Conservation (phyloP, 2,329 filamentous ascomycete genomes). For the Metarhizium rileyi region DNA sequence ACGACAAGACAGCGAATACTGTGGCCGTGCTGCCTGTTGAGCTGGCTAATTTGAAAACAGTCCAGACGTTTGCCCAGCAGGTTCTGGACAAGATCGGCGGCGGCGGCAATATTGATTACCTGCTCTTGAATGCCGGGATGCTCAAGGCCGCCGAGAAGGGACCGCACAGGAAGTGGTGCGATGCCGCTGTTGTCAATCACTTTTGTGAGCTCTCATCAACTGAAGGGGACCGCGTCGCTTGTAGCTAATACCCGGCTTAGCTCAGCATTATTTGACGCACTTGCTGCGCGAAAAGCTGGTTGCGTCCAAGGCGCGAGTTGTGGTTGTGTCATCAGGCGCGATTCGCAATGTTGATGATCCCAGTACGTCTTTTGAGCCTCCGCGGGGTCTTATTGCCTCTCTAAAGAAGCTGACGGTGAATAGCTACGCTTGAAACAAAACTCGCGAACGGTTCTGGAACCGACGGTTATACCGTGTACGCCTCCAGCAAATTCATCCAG, state of each 20-base stretch:
- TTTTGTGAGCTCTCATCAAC: constrained; percentile 28
- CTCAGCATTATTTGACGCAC: constrained; percentile 44
- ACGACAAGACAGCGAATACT: constrained; percentile 28
- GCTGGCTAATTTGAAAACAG: constrained; percentile 32
- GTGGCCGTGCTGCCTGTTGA: constrained; percentile 39
- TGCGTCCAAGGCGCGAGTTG: constrained; percentile 34
- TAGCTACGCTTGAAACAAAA: constrained; percentile 28
- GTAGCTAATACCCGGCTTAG: constrained; percentile 17
- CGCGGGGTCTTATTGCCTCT: neutral
- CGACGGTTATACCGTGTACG: constrained; percentile 23
- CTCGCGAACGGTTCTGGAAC: constrained; percentile 30
- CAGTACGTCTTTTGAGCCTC: constrained; percentile 15
- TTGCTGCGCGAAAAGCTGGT: constrained; percentile 38
- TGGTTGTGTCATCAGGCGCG: constrained; percentile 42
- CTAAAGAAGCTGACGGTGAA: constrained; percentile 3
- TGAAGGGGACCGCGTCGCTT: neutral
- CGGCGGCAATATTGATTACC: constrained; percentile 32
- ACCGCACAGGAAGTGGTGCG: constrained; percentile 37
- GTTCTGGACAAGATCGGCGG: constrained; percentile 31
- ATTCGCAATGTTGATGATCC: constrained; percentile 30
- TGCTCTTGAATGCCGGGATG: constrained; percentile 41
- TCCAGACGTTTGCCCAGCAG: constrained; percentile 37
- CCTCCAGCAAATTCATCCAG: constrained; percentile 38
- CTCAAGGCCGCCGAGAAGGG: constrained; percentile 25
- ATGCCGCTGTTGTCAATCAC: constrained; percentile 41